These are phyloP conservation scores for Populus ilicifolia DNA, from an alignment of 345 rosid species.

Conservation along the genomic window DNA sequence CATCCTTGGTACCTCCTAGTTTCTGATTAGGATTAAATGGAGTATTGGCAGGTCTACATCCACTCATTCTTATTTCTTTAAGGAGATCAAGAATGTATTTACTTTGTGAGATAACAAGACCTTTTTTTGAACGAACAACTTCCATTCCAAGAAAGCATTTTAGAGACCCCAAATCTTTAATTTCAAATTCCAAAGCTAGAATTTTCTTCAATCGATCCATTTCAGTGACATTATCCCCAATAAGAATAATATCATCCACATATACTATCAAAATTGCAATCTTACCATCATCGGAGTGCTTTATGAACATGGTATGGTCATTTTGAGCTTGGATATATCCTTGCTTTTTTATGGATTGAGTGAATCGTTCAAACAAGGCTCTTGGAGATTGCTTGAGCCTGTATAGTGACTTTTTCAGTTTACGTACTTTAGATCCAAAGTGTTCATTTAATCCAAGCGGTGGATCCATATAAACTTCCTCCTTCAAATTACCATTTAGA, in stretches of 20 bases:
- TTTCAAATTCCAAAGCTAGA: not conserved
- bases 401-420: not conserved
- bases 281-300: not conserved
- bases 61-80: not conserved
- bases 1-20: not conserved
- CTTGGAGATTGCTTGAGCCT: not conserved
- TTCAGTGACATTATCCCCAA: not conserved
- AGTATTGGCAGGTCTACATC: not conserved
- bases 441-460: not conserved
- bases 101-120: no score
- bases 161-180: not conserved
- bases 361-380: no score
- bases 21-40: not conserved
- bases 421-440: not conserved
- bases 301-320: not conserved
- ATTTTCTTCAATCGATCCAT: not conserved
- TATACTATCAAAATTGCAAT: not conserved
- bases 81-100: not conserved
- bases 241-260: no score
- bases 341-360: not conserved
- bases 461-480: not conserved
- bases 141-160: no score
- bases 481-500: not conserved
- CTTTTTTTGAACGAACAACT: no score
- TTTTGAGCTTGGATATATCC: not conserved